Evolutionary conservation across 306 rosid genomes (phyloP).

Genomic region (Corylus avellana): DNA sequence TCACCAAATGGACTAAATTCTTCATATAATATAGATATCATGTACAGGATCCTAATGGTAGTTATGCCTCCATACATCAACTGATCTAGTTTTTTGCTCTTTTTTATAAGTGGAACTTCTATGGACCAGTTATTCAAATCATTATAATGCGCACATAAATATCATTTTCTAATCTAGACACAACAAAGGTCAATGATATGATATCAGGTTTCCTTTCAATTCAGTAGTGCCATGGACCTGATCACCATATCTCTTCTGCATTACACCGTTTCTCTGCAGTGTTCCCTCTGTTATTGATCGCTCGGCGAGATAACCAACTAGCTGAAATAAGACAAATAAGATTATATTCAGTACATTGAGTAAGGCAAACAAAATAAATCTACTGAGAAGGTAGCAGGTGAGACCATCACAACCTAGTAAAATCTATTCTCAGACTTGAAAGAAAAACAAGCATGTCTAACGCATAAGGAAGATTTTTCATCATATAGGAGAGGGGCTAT

Average conservation of each 20-base stretch:
- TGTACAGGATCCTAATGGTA: background rate
- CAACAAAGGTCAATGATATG: conserved; percentile 9
- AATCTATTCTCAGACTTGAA: no score
- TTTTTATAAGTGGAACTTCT: background rate
- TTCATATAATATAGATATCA: background rate
- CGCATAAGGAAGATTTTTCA: no score
- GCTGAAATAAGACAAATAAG: conserved; percentile 53
- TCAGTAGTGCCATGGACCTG: conserved; percentile 56
- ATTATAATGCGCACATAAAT: conserved; percentile 6
- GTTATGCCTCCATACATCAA: background rate
- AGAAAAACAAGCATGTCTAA: no score
- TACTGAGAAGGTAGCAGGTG: background rate
- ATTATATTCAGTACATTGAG: conserved; percentile 25
- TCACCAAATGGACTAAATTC: background rate
- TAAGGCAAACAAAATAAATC: conserved; percentile 20
- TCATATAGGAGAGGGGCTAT: no score
- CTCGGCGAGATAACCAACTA: conserved; percentile 66
- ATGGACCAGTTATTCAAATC: background rate
- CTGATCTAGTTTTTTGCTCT: background rate
- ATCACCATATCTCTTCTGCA: conserved; percentile 59
- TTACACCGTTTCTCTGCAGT: conserved; percentile 68
- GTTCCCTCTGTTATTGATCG: conserved; percentile 71
- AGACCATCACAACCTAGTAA: no score
- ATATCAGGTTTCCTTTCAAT: background rate
- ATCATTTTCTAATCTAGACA: conserved; percentile 22